Evolutionary conservation across 192 early-diverging fungal species (phyloP), one percentile per base, ranked within the genome.

Genomic region (Podochytrium sp.): DNA sequence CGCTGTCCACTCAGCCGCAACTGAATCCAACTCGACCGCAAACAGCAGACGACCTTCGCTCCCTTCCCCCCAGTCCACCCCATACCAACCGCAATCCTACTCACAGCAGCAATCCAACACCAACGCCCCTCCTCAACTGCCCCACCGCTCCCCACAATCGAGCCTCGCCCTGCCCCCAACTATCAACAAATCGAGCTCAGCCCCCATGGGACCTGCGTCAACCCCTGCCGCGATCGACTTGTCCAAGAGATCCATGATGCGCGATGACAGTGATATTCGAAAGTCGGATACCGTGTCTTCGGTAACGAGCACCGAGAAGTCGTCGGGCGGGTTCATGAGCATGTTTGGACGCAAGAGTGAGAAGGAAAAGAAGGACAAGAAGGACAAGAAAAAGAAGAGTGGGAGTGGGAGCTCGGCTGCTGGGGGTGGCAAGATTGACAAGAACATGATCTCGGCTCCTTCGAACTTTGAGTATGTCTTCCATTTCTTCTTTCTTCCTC

Each of bases 381-480:
- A 57, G n/a, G 39, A 39, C 16, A 79, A 81, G 38, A 75, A 71
- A 33, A 72, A 80, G 56, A 77, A 76, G 30, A 69, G 27, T 5
- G 32, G 27, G n/a, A 50, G 34, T 27, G 29, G 33, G 57, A 78
- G 53, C 39, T 10, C 4, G 62, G 76, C 35, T 38, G 60, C 18
- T 5, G 49, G 61, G 4, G 29, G 32, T 39, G 52, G 65, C 30
- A 79, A 76, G 65, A 70, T 85, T 40, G 81, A 85, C 43, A 81
- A 81, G 66, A 76, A 74, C 16, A 80, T 81, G 81, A 87, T 87
- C 63, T 62, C 65, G 3, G 83, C 73, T 2, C 86, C 86, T 1
- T 56, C 78, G 2, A 72, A 84, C 34, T 87, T 87, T 60, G 53
- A 84, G 78, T 76, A 75, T 34, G 76, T 76, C 3, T n/a, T n/a